A percentile compares a stretch with the other conserved stretches of the same genome.
These are phyloP conservation scores for Streptanthus diversifolius DNA, from an alignment of 345 rosid species.

Conservation along the genomic window DNA sequence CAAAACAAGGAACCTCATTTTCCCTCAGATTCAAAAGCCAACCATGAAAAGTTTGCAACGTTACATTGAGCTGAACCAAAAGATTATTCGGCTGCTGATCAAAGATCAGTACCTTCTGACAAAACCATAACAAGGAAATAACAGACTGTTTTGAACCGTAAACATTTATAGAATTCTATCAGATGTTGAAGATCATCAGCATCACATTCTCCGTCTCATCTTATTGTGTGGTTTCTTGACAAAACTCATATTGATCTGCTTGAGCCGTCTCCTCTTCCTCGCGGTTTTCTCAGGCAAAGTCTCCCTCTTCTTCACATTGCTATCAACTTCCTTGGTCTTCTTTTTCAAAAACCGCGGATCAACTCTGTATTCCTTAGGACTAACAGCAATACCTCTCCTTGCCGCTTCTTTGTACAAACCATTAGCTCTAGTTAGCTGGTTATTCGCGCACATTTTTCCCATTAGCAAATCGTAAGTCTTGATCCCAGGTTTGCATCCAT, in stretches of 20 bases:
- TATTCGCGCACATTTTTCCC: constrained; percentile 65
- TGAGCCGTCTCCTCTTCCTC: constrained; percentile 76
- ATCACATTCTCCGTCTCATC: constrained; percentile 43
- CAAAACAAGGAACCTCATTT: not conserved
- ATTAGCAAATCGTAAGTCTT: constrained; percentile 81
- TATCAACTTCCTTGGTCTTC: constrained; percentile 51
- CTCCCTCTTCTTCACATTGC: constrained; percentile 80
- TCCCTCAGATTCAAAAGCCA: not conserved
- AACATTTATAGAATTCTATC: not conserved
- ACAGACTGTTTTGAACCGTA: not conserved
- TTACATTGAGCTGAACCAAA: constrained; percentile 22
- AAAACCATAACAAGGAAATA: constrained; percentile 16
- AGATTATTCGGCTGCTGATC: constrained; percentile 19
- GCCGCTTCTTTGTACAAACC: constrained; percentile 63
- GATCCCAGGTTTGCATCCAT: constrained; percentile 68
- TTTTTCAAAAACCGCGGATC: constrained; percentile 64
- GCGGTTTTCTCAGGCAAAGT: constrained; percentile 95
- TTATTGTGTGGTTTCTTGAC: constrained; percentile 74
- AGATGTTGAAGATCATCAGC: not conserved
- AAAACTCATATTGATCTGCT: constrained; percentile 78
- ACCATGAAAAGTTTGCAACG: not conserved
- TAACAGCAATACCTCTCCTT: constrained; percentile 59
- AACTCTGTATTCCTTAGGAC: constrained; percentile 66
- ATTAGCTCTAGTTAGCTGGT: constrained; percentile 72
- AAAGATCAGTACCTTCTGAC: not conserved